Evolutionary conservation across 2,329 filamentous ascomycete genomes (phyloP).

Genomic region (Zelopaecilomyces penicillatus): DNA sequence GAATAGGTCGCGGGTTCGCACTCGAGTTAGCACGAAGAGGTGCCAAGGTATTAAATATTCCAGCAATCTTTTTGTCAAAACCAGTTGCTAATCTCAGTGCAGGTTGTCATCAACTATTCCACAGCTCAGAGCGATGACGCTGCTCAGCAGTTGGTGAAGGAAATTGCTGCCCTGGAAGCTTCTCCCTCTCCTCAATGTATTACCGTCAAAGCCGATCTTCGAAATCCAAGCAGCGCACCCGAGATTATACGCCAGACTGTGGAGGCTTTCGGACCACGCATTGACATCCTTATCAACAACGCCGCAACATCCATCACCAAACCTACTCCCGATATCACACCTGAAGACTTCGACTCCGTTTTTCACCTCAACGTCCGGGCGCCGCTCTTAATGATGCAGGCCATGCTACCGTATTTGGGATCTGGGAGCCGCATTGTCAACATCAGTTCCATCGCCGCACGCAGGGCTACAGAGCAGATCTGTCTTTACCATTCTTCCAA

Average conservation of each 20-base stretch:
- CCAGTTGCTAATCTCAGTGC: neutral
- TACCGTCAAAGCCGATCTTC: constrained; percentile 15
- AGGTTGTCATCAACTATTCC: constrained; percentile 14
- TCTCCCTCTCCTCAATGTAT: constrained; percentile 3
- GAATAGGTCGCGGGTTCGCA: constrained; percentile 15
- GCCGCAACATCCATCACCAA: constrained; percentile 17
- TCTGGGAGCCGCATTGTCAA: constrained; percentile 46
- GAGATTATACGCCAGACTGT: constrained; percentile 25
- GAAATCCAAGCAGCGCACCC: constrained; percentile 10
- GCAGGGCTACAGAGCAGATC: constrained; percentile 35
- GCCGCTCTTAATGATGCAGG: constrained; percentile 44
- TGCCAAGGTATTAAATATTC: constrained; percentile 11
- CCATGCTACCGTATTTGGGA: constrained; percentile 42
- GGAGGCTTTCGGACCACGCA: constrained; percentile 7
- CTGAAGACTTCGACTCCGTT: constrained; percentile 43
- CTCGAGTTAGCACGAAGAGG: constrained; percentile 15
- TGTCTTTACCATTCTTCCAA: constrained; percentile 49
- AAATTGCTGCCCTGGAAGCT: constrained; percentile 9
- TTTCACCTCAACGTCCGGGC: constrained; percentile 51
- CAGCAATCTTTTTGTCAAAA: neutral
- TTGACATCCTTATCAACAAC: constrained; percentile 32
- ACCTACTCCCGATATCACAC: constrained; percentile 20
- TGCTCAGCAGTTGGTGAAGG: constrained; percentile 7
- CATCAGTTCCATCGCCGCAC: constrained; percentile 45
- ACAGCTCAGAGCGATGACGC: constrained; percentile 10